phyloP scores from a whole-genome alignment of 257 asterid species.

The Nicotiana noctiflora region DNA sequence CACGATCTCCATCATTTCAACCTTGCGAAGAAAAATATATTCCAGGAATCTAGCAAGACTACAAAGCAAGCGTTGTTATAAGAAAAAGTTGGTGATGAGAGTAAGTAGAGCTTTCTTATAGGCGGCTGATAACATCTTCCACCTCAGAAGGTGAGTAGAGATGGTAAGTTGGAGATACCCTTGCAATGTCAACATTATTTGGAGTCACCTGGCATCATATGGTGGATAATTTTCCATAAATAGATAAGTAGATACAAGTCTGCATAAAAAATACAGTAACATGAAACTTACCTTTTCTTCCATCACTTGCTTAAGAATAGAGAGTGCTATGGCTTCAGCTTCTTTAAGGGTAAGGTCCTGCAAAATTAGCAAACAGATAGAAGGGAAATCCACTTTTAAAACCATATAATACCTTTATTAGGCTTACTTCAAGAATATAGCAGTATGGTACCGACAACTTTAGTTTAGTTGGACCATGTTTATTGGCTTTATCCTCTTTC shows the following conservation, averaged over 20 bases:
- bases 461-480: neutral
- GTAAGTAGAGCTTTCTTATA: slow-evolving; percentile 19
- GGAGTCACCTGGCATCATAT: slow-evolving; percentile 60
- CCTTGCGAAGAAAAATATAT: neutral
- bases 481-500: no score
- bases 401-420: neutral
- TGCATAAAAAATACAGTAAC: neutral
- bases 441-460: neutral
- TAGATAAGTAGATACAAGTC: neutral
- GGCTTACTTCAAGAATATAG: neutral
- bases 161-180: slow-evolving; percentile 77
- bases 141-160: slow-evolving; percentile 75
- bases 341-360: slow-evolving; percentile 68
- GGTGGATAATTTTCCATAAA: neutral
- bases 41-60: neutral
- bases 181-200: slow-evolving; percentile 78
- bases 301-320: slow-evolving; percentile 80
- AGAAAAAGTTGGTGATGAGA: neutral
- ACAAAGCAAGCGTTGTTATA: neutral
- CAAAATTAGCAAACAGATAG: neutral
- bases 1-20: neutral
- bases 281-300: slow-evolving; percentile 61
- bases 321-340: slow-evolving; percentile 76
- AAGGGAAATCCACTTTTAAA: neutral
- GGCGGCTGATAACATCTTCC: slow-evolving; percentile 67